Percentiles rank a stretch among this genome's conserved stretches.
phyloP scores from a whole-genome alignment of 345 rosid species.

The Stellera chamaejasme region DNA sequence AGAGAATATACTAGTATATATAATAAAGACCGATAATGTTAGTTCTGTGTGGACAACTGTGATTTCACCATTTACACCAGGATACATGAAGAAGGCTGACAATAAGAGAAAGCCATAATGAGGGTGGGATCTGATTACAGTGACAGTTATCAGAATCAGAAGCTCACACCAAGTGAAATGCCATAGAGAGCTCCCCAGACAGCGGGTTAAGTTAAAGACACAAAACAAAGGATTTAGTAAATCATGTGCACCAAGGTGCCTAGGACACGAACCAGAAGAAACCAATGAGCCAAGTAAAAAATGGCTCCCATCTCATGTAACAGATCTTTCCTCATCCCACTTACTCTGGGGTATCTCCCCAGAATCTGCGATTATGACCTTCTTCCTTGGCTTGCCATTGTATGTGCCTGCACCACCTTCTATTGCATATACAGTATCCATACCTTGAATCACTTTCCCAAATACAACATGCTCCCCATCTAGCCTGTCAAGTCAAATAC shows the following conservation, averaged over 20 bases:
- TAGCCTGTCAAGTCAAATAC: conserved; percentile 40
- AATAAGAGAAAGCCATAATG: no score
- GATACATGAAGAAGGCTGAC: no score
- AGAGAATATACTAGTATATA: neutral
- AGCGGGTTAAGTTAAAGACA: no score
- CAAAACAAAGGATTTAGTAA: neutral
- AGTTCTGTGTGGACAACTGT: no score
- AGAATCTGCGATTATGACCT: conserved; percentile 66
- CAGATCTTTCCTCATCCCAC: conserved; percentile 71
- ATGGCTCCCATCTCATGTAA: neutral
- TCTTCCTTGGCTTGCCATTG: conserved; percentile 89
- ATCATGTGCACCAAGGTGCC: neutral
- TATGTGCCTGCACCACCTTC: conserved; percentile 99
- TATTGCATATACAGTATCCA: conserved; percentile 78
- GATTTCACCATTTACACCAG: no score
- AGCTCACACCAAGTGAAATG: no score
- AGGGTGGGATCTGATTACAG: neutral
- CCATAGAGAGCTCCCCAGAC: no score
- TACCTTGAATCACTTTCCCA: conserved; percentile 90
- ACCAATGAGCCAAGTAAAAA: conserved; percentile 9
- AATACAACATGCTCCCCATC: conserved; percentile 95
- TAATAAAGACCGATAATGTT: no score
- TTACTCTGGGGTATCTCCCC: conserved; percentile 83
- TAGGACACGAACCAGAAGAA: neutral
- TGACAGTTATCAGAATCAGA: neutral